Evolutionary conservation across 2,329 filamentous ascomycete genomes (phyloP), one percentile per base, ranked within the genome.

Genomic region (Bimuria novae-zelandiae): DNA sequence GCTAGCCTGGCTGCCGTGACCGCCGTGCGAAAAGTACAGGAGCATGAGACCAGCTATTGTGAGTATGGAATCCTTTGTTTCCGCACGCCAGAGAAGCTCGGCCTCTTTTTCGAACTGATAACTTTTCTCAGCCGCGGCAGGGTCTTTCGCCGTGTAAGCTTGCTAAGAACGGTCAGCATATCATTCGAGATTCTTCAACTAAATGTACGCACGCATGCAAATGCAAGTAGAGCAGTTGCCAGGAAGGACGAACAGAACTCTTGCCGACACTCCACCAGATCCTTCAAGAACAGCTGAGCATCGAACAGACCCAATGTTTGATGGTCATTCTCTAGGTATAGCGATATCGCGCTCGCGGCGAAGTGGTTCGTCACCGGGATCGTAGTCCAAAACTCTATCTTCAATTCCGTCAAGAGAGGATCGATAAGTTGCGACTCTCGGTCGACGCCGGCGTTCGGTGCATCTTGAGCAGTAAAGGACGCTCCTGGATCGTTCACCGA

Each of bases 171-270:
- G 11, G 27, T 46, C 30, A 53, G 36, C 16, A 16, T 10, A 7
- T 43, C 36, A n/a, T 19, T 6, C 11, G 22, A 2, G 4, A 4
- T 1, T 33, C 22, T 17, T 32, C 35, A 16, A n/a, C 16, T 25
- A 7, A 21, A 16, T 5, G 3, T 22, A 48, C 42, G n/a, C 33
- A 48, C 47, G 16, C 19, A 50, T 2, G 51, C 51, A 32, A 54
- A 36, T 19, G 39, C 51, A 14, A 54, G 46, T 14, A 54, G 29
- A 16, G 51, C 16, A 22, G 14, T 45, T 8, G 50, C 51, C 23
- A 54, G 22, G 16, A 54, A 54, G n/a, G 51, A 16, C 7, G 51
- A 54, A 36, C 51, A 54, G 33, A 32, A 54, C 12, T 50, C 33
- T 14, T 50, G 49, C n/a, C 19, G 39, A 19, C 8, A 25, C 32